Conservation (phyloP, 441 rosid species). For the Corymbia calophylla region DNA sequence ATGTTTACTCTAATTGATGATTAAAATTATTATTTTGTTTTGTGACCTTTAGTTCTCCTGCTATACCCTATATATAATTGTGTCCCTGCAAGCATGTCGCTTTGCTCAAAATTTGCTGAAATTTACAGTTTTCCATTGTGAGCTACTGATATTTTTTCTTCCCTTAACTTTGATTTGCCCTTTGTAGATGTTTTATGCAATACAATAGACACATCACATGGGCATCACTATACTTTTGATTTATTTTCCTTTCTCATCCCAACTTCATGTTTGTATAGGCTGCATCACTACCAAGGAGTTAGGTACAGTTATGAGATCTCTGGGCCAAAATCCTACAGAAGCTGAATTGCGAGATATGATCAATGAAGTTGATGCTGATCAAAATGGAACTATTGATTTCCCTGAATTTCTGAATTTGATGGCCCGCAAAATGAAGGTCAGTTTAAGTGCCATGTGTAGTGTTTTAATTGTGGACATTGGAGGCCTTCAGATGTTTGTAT, state of each 20-base stretch:
- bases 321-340: slow-evolving; percentile 26
- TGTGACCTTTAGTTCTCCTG: background rate
- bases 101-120: background rate
- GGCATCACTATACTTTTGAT: background rate
- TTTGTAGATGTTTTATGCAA: background rate
- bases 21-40: background rate
- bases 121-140: background rate
- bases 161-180: background rate
- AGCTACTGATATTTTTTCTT: background rate
- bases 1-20: background rate
- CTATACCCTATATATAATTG: background rate
- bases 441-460: background rate
- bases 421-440: slow-evolving; percentile 28
- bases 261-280: background rate
- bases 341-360: slow-evolving; percentile 29
- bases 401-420: slow-evolving; percentile 29
- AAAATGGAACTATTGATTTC: slow-evolving; percentile 28
- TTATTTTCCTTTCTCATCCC: background rate
- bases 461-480: background rate
- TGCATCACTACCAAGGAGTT: slow-evolving; percentile 27
- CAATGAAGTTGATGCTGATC: slow-evolving; percentile 28
- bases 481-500: background rate
- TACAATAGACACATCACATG: background rate
- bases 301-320: slow-evolving; percentile 28
- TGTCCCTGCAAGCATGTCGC: background rate